These are phyloP conservation scores for Sanguinoderma infundibulare DNA, from an alignment of 1,284 basidiomycete species.

Conservation along the genomic window DNA sequence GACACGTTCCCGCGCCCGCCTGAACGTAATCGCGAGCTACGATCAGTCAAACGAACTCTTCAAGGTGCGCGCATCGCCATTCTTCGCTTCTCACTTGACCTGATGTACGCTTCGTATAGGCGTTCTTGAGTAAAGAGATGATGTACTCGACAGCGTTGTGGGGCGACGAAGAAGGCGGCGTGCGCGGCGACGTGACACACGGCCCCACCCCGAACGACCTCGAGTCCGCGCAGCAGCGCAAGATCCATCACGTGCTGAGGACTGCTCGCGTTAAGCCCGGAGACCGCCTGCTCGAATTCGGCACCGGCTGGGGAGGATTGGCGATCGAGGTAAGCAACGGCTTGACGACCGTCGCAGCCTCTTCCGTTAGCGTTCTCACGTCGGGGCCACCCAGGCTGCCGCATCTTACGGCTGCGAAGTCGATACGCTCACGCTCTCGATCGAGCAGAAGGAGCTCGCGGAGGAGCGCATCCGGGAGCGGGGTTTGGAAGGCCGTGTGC, in stretches of 20 bases:
- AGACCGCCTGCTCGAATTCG: conserved; percentile 86
- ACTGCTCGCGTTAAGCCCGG: conserved; percentile 79
- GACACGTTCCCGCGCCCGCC: conserved; percentile 74
- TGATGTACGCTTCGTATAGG: conserved; percentile 40
- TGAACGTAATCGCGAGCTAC: conserved; percentile 89
- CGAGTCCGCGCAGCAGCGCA: conserved; percentile 81
- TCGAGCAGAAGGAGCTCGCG: conserved; percentile 86
- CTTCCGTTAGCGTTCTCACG: conserved; percentile 1
- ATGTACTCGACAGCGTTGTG: conserved; percentile 92
- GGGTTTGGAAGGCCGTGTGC: conserved; percentile 73
- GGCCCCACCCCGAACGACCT: conserved; percentile 59
- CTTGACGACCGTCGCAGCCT: not conserved
- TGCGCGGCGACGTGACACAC: conserved; percentile 57
- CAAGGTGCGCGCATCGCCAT: conserved; percentile 48
- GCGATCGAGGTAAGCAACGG: conserved; percentile 76
- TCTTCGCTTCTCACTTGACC: conserved; percentile 1
- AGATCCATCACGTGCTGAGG: conserved; percentile 79
- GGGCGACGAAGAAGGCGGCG: conserved; percentile 72
- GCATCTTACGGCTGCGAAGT: conserved; percentile 77
- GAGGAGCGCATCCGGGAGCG: conserved; percentile 80
- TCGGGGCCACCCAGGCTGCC: conserved; percentile 54
- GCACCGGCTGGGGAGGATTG: conserved; percentile 91
- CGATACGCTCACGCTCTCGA: conserved; percentile 85
- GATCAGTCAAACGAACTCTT: conserved; percentile 87
- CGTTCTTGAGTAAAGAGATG: conserved; percentile 89